A percentile compares a stretch with the other conserved stretches of the same genome.
Conservation (phyloP, 306 rosid genomes). For the Begonia masoniana region DNA sequence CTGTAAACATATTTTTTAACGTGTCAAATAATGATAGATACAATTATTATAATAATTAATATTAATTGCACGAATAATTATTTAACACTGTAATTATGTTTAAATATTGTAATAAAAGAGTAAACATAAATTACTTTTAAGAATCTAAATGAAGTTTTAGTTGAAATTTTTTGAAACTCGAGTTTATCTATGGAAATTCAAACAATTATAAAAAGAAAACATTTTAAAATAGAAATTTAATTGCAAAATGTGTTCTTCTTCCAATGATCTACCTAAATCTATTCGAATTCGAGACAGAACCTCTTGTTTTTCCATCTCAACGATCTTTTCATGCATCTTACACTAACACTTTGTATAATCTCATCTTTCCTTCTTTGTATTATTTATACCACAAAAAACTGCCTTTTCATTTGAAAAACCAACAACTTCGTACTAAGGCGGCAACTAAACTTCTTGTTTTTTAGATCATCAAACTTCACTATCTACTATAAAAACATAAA, state of each 20-base stretch:
- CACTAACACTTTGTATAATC: conserved; percentile 4
- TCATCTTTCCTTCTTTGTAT: neutral
- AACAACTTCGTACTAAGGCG: conserved; percentile 18
- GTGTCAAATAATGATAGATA: no score
- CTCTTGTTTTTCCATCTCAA: conserved; percentile 10
- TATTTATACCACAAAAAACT: conserved; percentile 23
- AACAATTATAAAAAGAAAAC: no score
- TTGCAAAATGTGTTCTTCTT: conserved; percentile 23
- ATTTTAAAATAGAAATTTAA: no score
- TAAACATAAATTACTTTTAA: no score
- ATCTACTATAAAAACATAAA: neutral
- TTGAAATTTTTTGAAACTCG: no score
- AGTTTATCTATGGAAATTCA: no score
- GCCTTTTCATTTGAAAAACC: conserved; percentile 20
- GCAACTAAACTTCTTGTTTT: conserved; percentile 7
- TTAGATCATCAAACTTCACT: neutral
- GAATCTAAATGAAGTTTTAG: no score
- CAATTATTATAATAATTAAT: no score
- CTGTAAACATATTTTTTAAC: no score
- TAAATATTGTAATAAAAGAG: no score
- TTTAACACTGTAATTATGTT: no score
- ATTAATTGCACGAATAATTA: no score
- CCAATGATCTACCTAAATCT: conserved; percentile 41
- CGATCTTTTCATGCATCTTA: conserved; percentile 50
- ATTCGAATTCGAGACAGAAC: conserved; percentile 20